These are phyloP conservation scores for Phoenix roebelenii DNA, from an alignment of 176 grass and related monocot species.

Conservation along the genomic window DNA sequence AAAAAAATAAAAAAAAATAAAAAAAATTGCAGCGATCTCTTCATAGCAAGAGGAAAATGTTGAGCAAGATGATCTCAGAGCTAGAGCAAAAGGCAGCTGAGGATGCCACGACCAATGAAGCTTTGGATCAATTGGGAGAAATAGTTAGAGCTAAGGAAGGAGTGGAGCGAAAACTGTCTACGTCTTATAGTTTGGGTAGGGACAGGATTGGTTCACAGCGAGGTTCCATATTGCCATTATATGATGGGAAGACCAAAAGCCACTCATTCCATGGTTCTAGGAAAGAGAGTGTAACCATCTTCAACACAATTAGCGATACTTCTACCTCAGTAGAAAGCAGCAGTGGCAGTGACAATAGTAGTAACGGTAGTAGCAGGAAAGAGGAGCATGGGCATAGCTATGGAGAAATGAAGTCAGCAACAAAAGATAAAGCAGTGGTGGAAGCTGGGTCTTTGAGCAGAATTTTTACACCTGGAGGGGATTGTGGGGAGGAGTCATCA, in stretches of 20 bases:
- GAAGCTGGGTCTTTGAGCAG: conserved; percentile 35
- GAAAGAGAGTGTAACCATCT: conserved; percentile 43
- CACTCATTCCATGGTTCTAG: conserved; percentile 54
- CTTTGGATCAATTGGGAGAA: conserved; percentile 50
- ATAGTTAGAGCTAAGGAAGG: conserved; percentile 61
- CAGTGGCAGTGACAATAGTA: conserved; percentile 18
- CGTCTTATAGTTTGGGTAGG: conserved; percentile 58
- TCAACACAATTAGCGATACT: conserved; percentile 34
- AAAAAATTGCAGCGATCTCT: conserved; percentile 44
- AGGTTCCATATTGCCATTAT: conserved; percentile 46
- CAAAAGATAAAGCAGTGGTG: conserved; percentile 5
- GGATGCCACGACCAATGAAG: conserved; percentile 37
- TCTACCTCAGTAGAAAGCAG: conserved; percentile 32
- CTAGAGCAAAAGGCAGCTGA: conserved; percentile 44
- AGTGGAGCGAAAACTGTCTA: conserved; percentile 43
- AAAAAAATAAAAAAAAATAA: neutral
- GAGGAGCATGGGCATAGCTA: neutral
- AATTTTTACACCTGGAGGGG: neutral
- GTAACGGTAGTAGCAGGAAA: conserved; percentile 2
- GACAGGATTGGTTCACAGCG: conserved; percentile 24
- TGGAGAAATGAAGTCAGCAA: conserved; percentile 19
- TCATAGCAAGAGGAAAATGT: conserved; percentile 43
- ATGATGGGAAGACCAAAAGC: conserved; percentile 46
- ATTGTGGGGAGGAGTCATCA: conserved; percentile 16
- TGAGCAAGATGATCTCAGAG: conserved; percentile 49